Conservation (phyloP, 2,329 filamentous ascomycete species). For the Ophiostoma triangulosporum region DNA sequence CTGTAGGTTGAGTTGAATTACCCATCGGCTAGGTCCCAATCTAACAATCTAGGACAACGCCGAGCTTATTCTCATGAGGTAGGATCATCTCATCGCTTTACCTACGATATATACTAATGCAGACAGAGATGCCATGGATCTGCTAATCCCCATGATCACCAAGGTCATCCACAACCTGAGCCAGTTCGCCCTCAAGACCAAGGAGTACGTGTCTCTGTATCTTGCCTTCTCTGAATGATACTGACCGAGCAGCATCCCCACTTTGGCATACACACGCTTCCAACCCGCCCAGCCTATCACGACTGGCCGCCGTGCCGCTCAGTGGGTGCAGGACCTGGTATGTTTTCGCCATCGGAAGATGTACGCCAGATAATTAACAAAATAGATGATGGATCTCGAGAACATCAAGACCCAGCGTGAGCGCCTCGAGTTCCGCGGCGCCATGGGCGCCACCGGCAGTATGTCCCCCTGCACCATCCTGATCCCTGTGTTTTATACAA, state of each 20-base stretch:
- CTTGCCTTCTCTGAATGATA: neutral
- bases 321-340: conserved; percentile 59
- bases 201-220: conserved; percentile 4
- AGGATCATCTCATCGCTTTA: neutral
- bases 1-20: too few relatives aligned
- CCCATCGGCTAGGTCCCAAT: too few relatives aligned
- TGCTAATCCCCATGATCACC: conserved; percentile 66
- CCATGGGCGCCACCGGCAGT: conserved; percentile 25
- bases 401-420: conserved; percentile 56
- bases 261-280: conserved; percentile 43
- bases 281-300: conserved; percentile 49
- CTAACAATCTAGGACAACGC: conserved; percentile 42
- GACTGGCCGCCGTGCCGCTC: conserved; percentile 52
- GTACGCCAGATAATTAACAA: neutral
- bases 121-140: conserved; percentile 51
- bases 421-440: conserved; percentile 62
- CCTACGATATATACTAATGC: neutral
- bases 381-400: conserved; percentile 46
- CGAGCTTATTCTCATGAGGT: conserved; percentile 58
- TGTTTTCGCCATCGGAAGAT: conserved; percentile 27
- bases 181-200: conserved; percentile 49
- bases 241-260: conserved; percentile 20
- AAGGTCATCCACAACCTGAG: conserved; percentile 64
- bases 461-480: neutral
- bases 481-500: neutral